Percentiles rank a stretch among this genome's conserved stretches.
These are phyloP conservation scores for Phlebopus sp. DNA, from an alignment of 1,284 basidiomycete genomes.

Conservation along the genomic window DNA sequence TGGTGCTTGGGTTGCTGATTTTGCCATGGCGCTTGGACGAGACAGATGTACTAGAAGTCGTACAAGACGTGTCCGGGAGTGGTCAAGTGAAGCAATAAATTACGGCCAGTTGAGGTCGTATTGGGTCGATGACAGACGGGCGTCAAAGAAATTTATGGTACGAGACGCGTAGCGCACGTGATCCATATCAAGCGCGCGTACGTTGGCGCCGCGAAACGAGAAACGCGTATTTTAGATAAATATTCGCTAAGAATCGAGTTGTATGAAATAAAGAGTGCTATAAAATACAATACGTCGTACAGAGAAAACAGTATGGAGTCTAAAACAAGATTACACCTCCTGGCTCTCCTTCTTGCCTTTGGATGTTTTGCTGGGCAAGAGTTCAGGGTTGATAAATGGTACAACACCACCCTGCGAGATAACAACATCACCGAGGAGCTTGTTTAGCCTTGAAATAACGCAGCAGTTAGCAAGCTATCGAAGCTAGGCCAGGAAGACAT, in stretches of 20 bases:
- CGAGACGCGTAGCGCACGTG: too few relatives aligned
- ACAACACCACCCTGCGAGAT: constrained; percentile 90
- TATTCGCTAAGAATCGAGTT: too few relatives aligned
- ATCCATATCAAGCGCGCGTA: background rate
- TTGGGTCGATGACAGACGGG: background rate
- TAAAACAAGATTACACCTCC: constrained; percentile 26
- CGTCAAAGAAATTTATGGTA: too few relatives aligned
- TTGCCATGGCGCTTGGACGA: constrained; percentile 15
- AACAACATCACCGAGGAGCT: constrained; percentile 75
- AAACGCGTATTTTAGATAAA: too few relatives aligned
- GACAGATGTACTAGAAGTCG: background rate
- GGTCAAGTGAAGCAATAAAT: too few relatives aligned
- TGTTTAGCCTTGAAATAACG: constrained; percentile 50
- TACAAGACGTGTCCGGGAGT: background rate
- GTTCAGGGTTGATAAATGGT: constrained; percentile 50
- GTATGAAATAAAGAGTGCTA: constrained; percentile 26
- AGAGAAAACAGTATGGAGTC: constrained; percentile 19
- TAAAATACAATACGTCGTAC: constrained; percentile 33
- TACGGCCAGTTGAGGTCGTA: too few relatives aligned
- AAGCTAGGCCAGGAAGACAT: constrained; percentile 16
- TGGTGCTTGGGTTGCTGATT: constrained; percentile 6
- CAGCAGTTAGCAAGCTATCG: background rate
- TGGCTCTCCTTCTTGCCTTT: constrained; percentile 35
- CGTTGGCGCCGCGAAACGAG: too few relatives aligned
- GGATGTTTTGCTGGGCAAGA: constrained; percentile 16